Base-by-base conservation (phyloP, 768 basidiomycete genomes). In the Porpolomopsis calyptriformis region DNA sequence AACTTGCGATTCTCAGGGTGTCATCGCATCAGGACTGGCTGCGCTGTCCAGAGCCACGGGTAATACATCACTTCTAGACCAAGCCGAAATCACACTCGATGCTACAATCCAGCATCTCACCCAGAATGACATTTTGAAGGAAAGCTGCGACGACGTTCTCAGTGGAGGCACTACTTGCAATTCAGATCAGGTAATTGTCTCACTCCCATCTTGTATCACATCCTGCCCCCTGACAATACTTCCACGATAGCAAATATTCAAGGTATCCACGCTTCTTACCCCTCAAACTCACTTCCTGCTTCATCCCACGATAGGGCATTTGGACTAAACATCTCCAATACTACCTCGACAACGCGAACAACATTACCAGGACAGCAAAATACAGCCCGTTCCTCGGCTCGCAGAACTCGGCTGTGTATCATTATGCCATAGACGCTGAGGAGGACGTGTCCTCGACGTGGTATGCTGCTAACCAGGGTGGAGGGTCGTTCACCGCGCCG, bases 271-370 rank as follows among this genome's bases (percentile, higher is more conserved):
- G 11, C 14, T n/a, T 31, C 29, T 31, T 7, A 7, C 29, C 29
- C 29, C 14, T 31, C 29, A 31, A 31, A 31, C 12, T 23, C 31
- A 44, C 27, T 20, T 11, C 25, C n/a, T n/a, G n/a, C n/a, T n/a
- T 37, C 8, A 33, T 35, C 11, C 36, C 8, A 22, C 24, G 11
- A 16, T 48, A 73, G 71, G 73, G 75, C 11, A 49, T 76, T 14
- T 74, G 74, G 72, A 74, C 64, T 12, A 77, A 77, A 39, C 71
- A 74, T 42, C 49, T 76, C 4, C 66, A 69, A 40, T 74, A 64
- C 50, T 74, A 76, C 53, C 62, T 77, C 23, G 73, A 75, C 49
- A 50, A 40, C 39, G 74, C 68, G 25, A 64, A 68, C 34, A 66
- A 72, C 47, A 12, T 66, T 16, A 54, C 63, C 22, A 67, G 73